Conservation (phyloP, 2,329 filamentous ascomycete species). For the Elsinoe perseae region DNA sequence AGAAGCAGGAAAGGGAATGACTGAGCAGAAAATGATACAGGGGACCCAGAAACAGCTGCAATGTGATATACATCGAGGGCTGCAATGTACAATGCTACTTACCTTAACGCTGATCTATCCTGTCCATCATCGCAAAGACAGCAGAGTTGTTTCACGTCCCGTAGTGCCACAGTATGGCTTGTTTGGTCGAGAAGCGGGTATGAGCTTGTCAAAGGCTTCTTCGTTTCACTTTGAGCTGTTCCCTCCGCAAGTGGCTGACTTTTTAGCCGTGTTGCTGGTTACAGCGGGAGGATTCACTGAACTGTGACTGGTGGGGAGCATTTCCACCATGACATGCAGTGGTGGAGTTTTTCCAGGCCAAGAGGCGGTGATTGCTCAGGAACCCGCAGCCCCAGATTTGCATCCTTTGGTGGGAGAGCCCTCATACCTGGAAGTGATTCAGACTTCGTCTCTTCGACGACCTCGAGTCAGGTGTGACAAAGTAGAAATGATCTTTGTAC, state of each 20-base stretch:
- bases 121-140: not conserved
- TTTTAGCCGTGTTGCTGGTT: not conserved
- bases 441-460: no score
- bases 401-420: not conserved
- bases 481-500: no score
- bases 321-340: not conserved
- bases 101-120: not conserved
- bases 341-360: constrained; percentile 1
- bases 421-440: no score
- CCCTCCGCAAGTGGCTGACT: not conserved
- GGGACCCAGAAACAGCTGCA: no score
- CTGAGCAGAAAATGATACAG: not conserved
- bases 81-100: not conserved
- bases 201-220: constrained; percentile 6
- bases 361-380: not conserved
- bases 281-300: not conserved
- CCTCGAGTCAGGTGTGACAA: no score
- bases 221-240: not conserved
- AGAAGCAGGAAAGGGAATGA: not conserved
- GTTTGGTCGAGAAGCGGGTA: not conserved
- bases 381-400: not conserved
- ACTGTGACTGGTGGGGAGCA: not conserved
- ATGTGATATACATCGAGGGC: not conserved
- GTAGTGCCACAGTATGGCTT: not conserved
- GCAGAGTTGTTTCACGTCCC: constrained; percentile 1